Evolutionary conservation across 2,329 filamentous ascomycete genomes (phyloP).

Genomic region (Colletotrichum sp.): DNA sequence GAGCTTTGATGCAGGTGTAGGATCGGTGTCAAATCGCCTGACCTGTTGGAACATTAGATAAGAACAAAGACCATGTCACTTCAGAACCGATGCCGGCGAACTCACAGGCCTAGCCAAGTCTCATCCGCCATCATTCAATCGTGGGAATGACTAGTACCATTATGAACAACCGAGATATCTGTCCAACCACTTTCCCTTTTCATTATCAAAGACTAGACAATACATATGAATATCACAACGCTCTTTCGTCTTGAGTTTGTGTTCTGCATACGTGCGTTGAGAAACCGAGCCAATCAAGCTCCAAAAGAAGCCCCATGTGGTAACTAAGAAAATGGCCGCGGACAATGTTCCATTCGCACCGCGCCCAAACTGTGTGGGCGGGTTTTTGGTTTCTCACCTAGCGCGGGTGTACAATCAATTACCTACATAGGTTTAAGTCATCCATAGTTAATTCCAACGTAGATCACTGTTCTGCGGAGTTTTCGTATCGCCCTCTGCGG

Average conservation of each 20-base stretch:
- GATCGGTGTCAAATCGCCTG: not conserved
- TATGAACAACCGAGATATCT: not conserved
- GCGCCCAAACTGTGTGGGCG: not conserved
- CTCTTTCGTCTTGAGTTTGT: not conserved
- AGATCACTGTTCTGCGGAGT: not conserved
- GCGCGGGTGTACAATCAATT: not conserved
- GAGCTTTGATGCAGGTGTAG: conserved; percentile 8
- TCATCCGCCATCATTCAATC: rapidly evolving
- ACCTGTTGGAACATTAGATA: rapidly evolving
- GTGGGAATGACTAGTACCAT: not conserved
- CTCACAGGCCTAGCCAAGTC: rapidly evolving
- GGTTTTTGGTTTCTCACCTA: not conserved
- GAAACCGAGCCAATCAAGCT: rapidly evolving
- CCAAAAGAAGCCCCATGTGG: not conserved
- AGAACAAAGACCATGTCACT: rapidly evolving
- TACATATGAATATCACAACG: not conserved
- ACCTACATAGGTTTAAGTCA: not conserved
- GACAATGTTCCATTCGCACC: not conserved
- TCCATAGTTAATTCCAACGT: not conserved
- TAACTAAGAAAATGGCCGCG: not conserved
- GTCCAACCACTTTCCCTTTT: rapidly evolving
- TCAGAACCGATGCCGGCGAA: not conserved
- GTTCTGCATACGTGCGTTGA: not conserved
- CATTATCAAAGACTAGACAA: rapidly evolving
- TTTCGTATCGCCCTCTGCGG: not conserved